Conservation (phyloP, 768 basidiomycete genomes). For the Crucibulum laeve region DNA sequence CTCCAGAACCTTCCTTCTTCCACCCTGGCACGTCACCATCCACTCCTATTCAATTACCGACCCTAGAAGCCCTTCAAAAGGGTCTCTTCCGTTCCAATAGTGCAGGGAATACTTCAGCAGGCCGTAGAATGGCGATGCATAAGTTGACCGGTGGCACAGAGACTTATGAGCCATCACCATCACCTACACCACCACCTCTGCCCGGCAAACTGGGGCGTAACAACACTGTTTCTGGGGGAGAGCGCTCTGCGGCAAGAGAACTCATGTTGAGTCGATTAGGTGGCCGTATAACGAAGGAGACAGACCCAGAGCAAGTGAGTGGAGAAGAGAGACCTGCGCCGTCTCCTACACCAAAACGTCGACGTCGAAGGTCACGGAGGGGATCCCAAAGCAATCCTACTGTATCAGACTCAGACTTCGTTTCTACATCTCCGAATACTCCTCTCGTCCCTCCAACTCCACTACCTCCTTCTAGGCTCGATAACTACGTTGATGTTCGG, state of each 20-base stretch:
- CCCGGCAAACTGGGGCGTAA: conserved; percentile 51
- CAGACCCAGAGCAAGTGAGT: conserved; percentile 59
- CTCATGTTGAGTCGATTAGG: conserved; percentile 61
- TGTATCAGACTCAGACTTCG: conserved; percentile 48
- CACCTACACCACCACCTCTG: conserved; percentile 45
- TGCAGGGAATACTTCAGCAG: conserved; percentile 71
- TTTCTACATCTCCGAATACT: conserved; percentile 53
- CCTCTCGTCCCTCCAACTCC: conserved; percentile 53
- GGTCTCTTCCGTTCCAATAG: conserved; percentile 89
- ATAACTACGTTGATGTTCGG: conserved; percentile 33
- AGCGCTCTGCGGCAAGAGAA: conserved; percentile 68
- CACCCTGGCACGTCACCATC: conserved; percentile 66
- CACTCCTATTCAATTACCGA: conserved; percentile 60
- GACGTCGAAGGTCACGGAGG: conserved; percentile 52
- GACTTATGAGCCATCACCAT: conserved; percentile 57
- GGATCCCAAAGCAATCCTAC: conserved; percentile 39
- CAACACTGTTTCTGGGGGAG: conserved; percentile 81
- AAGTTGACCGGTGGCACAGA: conserved; percentile 80
- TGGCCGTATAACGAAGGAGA: conserved; percentile 53
- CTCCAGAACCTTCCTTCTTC: conserved; percentile 51
- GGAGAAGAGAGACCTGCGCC: conserved; percentile 49
- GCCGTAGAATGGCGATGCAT: conserved; percentile 70
- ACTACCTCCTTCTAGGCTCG: conserved; percentile 33
- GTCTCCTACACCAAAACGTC: conserved; percentile 50
- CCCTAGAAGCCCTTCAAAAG: conserved; percentile 73